phyloP scores from a whole-genome alignment of 1,284 basidiomycete genomes.

The Marasmius sp. region DNA sequence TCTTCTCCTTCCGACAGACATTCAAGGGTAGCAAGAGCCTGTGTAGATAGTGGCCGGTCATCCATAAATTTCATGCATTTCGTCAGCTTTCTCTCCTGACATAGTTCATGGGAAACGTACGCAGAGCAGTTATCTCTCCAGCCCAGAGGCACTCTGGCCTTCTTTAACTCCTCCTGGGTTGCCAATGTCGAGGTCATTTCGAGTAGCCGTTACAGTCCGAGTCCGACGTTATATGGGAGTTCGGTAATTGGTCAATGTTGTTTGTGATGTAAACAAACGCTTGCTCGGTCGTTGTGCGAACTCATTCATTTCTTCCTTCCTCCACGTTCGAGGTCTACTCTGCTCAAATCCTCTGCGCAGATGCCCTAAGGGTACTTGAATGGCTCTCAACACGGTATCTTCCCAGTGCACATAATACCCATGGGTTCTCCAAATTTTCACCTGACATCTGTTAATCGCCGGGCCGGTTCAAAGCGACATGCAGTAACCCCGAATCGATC shows the following conservation, averaged over 20 bases:
- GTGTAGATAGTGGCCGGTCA: slow-evolving; percentile 27
- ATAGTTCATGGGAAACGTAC: slow-evolving; percentile 49
- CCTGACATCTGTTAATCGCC: background rate
- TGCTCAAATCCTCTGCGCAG: background rate
- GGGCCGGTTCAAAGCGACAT: background rate
- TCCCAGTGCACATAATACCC: background rate
- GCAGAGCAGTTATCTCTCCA: slow-evolving; percentile 93
- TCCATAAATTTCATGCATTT: background rate
- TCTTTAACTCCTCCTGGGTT: slow-evolving; percentile 82
- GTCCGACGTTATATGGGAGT: background rate
- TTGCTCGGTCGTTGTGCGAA: background rate
- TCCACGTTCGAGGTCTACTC: background rate
- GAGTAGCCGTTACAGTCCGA: background rate
- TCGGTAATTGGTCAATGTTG: background rate
- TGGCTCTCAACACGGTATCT: background rate
- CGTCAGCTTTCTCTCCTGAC: background rate
- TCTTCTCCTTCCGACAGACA: slow-evolving; percentile 70
- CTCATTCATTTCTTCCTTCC: background rate
- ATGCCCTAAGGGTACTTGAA: background rate
- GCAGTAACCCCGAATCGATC: background rate
- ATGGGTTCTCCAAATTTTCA: too few relatives aligned
- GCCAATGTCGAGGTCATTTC: slow-evolving; percentile 62
- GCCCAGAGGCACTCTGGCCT: slow-evolving; percentile 72
- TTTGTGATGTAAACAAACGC: background rate
- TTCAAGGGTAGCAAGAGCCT: slow-evolving; percentile 84